phyloP scores from a whole-genome alignment of 2,329 filamentous ascomycete species.

The Thelonectria blattea region DNA sequence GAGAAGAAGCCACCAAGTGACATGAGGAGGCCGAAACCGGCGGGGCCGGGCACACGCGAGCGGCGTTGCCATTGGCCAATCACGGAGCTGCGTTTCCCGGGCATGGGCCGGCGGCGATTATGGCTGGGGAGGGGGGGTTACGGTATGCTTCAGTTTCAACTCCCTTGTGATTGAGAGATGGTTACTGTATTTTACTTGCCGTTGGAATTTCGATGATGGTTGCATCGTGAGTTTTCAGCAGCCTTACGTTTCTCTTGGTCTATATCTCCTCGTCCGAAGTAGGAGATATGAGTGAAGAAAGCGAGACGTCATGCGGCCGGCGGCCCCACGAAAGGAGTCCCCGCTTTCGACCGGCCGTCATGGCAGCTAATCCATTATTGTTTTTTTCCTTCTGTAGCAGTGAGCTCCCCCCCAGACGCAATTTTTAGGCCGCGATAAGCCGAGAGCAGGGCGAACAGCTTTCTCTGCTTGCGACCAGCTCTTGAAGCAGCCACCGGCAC shows the following conservation, averaged over 20 bases:
- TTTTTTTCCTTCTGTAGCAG: constrained; percentile 18
- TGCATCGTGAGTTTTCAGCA: too few relatives aligned
- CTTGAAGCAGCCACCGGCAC: neutral
- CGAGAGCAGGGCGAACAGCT: constrained; percentile 25
- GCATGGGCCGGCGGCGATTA: constrained; percentile 12
- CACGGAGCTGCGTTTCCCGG: constrained; percentile 1
- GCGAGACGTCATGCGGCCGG: constrained; percentile 35
- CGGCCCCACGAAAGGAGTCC: constrained; percentile 15
- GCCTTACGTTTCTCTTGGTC: too few relatives aligned
- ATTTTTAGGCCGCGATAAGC: constrained; percentile 41
- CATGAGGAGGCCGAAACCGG: constrained; percentile 33
- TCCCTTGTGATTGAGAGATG: neutral
- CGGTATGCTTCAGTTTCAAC: neutral
- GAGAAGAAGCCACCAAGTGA: constrained; percentile 14
- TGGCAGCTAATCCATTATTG: constrained; percentile 1
- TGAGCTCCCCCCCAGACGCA: neutral
- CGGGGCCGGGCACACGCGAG: constrained; percentile 5
- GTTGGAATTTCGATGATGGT: too few relatives aligned
- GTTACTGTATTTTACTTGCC: too few relatives aligned
- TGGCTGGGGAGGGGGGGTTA: neutral
- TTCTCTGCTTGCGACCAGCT: neutral
- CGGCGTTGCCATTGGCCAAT: constrained; percentile 36
- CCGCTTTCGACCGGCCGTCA: constrained; percentile 2
- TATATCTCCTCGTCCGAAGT: neutral
- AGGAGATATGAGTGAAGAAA: neutral